phyloP scores from a whole-genome alignment of 177 flowering plant genomes.

The Vitis hybrid region DNA sequence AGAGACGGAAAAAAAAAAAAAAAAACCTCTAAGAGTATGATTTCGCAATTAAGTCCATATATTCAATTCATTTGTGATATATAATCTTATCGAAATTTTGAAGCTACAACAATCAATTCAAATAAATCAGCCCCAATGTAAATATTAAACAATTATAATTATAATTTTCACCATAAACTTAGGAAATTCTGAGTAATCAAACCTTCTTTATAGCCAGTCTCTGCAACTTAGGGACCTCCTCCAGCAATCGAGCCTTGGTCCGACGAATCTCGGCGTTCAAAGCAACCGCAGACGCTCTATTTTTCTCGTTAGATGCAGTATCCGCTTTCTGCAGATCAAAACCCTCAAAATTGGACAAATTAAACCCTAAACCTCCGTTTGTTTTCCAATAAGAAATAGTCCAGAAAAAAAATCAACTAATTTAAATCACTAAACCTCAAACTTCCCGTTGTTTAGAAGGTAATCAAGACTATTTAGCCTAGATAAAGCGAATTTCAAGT shows the following conservation, averaged over 20 bases:
- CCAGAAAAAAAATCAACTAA: too few species aligned
- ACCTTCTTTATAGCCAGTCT: slow-evolving; percentile 73
- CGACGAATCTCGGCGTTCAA: slow-evolving; percentile 79
- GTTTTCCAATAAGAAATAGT: neutral
- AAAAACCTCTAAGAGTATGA: too few species aligned
- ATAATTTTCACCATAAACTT: neutral
- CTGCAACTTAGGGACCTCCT: slow-evolving; percentile 78
- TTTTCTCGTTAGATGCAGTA: slow-evolving; percentile 55
- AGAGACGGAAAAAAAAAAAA: too few species aligned
- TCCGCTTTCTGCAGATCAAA: slow-evolving; percentile 60
- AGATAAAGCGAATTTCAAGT: neutral
- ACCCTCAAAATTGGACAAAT: neutral
- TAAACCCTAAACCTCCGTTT: neutral
- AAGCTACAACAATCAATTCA: neutral
- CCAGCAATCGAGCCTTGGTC: slow-evolving; percentile 68
- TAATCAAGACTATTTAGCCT: too few species aligned
- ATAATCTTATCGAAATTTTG: too few species aligned
- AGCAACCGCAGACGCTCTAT: slow-evolving; percentile 67
- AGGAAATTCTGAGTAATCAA: neutral
- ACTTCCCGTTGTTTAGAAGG: neutral
- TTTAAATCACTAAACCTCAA: neutral
- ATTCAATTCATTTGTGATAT: too few species aligned
- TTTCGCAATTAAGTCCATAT: too few species aligned
- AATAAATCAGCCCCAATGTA: neutral
- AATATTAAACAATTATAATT: neutral